Evolutionary conservation across 768 basidiomycete genomes (phyloP), one percentile per base, ranked within the genome.

Genomic region (Phylloporus scabripes): DNA sequence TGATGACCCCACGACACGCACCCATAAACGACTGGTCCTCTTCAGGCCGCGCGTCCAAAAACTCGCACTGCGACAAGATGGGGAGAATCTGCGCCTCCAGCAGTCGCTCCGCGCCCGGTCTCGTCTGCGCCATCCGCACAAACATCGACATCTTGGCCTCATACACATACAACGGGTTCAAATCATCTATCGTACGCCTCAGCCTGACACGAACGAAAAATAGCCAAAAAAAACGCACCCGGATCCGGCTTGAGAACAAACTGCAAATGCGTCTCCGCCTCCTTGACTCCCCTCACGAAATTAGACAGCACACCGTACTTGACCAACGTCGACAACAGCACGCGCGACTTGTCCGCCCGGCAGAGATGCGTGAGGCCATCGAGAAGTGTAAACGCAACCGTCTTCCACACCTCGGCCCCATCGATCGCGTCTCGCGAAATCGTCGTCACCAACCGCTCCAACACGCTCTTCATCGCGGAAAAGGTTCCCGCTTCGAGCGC

Each of bases 391-490:
- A 93, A 97, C 8, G 94, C 90, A 14, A 97, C 82, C 3, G 93
- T 94, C 69, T 91, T 91, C 95, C 95, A 98, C 2, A 97, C 90
- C 66, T 97, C 93, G 15, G 89, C 83, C 7, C 93, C 94, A 55
- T 96, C 93, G 46, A 91, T 87, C 1, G 92, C 93, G 61, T 98
- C 95, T n/a, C 91, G 77, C 18, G 89, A 81, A 33, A 95, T 73
- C 32, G 81, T 75, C 0, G 80, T 69, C 0, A 92, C 74, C 17
- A 97, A 68, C 5, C 85, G 76, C 46, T 95, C 94, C 58, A 85
- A 74, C 31, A 73, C 74, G 5, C 75, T 68, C 57, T 83, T 85
- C 63, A 98, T 70, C 48, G 86, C 72, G 0, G 77, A 67, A 9
- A 92, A 63, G 53, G 84, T 86, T 4, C 83, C 81, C 5, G 67